Base-by-base conservation (phyloP, 2,329 filamentous ascomycete species). In the Colletotrichum cordylinicola region DNA sequence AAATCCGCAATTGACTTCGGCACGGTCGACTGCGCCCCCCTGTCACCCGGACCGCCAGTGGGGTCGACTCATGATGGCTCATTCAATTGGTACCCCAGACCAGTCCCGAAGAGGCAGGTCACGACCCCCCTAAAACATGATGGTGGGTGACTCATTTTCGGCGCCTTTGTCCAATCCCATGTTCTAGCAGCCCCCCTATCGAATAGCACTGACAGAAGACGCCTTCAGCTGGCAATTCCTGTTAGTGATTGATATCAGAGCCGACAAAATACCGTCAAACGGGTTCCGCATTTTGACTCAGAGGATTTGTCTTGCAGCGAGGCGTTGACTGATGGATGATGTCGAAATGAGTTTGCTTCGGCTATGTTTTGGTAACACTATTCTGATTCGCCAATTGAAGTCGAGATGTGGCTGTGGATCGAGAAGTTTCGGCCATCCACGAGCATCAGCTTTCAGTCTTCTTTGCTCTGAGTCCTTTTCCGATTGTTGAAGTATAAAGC, bases 51-150 rank as follows among this genome's bases (percentile, higher is more conserved):
- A 60, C 35, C 65, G 70, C 21, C 18, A 58, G 37, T 35, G 60
- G 43, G 73, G 73, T 43, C 64, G 55, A 43, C 58, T 68, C 27
- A 68, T 65, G 65, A 73, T 69, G 66, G 70, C 70, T 69, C 70
- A 74, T 74, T 72, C 74, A 69, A 73, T 65, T 48, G 74, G 27
- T 67, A 43, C 27, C 43, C 39, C 65, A 29, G 33, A 58, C 35
- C 16, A 62, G 18, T 68, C 74, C 74, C 64, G 48, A 76, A 69
- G 3, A 48, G 70, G 74, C 68, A 74, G 70, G 74, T 66, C 70
- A 73, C 27, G 37, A 6, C 15, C 70, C 55, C 8, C 12, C 18
- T 52, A 21, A 52, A 68, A 0, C 24, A 7, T 27, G 29, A 21
- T 37, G 60, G 61, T 29, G 56, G 21, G 18, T 75, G 73, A 75